Conservation (phyloP, 257 asterid genomes). For the Solanum sparsipilum region DNA sequence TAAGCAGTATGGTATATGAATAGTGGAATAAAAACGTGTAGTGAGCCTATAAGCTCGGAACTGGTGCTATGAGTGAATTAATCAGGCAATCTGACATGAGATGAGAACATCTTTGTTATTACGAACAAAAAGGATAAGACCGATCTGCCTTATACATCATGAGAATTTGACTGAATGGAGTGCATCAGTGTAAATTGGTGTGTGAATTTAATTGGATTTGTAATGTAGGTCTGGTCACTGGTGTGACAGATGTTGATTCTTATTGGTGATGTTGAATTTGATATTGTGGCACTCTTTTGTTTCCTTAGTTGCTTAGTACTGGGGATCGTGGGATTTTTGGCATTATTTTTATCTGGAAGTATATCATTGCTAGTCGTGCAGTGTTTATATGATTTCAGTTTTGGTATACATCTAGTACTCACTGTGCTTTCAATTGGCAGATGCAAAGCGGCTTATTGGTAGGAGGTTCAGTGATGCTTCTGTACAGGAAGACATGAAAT, state of each 20-base stretch:
- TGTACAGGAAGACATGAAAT: slow-evolving; percentile 13
- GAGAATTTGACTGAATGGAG: background rate
- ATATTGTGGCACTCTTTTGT: background rate
- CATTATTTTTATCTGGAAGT: background rate
- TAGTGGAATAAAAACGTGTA: background rate
- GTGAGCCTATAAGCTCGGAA: background rate
- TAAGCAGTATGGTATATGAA: background rate
- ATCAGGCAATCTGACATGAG: background rate
- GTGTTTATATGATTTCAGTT: background rate
- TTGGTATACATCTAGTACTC: slow-evolving; percentile 4
- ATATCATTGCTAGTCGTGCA: background rate
- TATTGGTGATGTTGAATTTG: background rate
- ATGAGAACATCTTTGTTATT: background rate
- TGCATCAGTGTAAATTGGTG: background rate
- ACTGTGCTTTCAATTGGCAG: background rate
- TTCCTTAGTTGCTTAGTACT: background rate
- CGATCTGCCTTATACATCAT: background rate
- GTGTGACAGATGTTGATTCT: background rate
- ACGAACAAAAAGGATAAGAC: background rate
- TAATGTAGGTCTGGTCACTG: background rate
- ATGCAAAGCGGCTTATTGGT: slow-evolving; percentile 21
- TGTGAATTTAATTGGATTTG: background rate
- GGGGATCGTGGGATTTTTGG: background rate
- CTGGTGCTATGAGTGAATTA: background rate
- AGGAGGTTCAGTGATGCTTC: slow-evolving; percentile 16